A percentile compares a stretch with the other conserved stretches of the same genome.
These are phyloP conservation scores for Auxenochlorella pyrenoidosa DNA, from an alignment of 139 green algal species.

Conservation along the genomic window DNA sequence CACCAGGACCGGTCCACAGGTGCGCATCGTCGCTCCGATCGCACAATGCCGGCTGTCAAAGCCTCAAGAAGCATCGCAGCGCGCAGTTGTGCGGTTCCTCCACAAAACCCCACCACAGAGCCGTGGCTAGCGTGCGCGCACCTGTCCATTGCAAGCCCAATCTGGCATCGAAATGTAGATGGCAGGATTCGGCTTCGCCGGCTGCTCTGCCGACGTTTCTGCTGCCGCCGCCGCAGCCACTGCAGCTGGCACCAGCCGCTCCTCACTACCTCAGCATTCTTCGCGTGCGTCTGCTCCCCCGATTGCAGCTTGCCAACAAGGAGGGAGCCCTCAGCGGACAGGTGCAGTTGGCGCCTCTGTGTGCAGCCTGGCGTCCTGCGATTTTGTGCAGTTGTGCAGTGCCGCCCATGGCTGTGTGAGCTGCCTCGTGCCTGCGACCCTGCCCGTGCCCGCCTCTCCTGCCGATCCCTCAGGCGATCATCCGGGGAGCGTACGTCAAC, in stretches of 20 bases:
- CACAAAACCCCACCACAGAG: background rate
- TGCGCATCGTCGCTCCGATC: background rate
- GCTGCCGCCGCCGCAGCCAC: background rate
- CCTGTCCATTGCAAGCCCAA: background rate
- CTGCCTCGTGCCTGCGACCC: background rate
- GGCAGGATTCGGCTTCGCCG: background rate
- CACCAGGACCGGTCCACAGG: constrained; percentile 20
- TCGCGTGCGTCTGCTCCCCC: too few relatives aligned
- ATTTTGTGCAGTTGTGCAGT: constrained; percentile 32
- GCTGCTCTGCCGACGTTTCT: background rate
- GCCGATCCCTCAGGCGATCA: constrained; percentile 29
- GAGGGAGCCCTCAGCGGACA: background rate
- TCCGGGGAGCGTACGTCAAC: constrained; percentile 77
- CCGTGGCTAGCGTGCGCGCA: background rate
- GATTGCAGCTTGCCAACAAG: constrained; percentile 4
- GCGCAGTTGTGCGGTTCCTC: too few relatives aligned
- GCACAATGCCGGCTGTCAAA: too few relatives aligned
- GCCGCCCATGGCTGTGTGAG: background rate
- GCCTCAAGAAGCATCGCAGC: too few relatives aligned
- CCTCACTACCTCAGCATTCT: background rate
- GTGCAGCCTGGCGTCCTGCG: constrained; percentile 43
- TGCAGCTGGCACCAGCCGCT: background rate
- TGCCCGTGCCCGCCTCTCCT: background rate
- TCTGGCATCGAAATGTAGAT: background rate
- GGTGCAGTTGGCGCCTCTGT: background rate